Evolutionary conservation across 345 rosid genomes (phyloP).

Genomic region (Zanthoxylum bungeanum): DNA sequence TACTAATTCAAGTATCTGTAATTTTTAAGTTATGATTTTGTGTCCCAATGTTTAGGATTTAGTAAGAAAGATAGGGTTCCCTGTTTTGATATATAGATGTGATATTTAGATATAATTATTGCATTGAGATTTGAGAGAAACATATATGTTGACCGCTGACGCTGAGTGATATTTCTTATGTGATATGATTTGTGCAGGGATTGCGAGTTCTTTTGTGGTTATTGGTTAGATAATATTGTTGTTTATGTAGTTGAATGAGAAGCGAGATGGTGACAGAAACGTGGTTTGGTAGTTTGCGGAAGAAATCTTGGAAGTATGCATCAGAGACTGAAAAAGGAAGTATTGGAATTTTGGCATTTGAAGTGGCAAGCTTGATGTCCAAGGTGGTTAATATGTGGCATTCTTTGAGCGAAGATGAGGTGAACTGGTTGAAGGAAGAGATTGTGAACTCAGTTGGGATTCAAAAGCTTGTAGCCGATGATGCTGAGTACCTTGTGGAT

Average conservation of each 20-base stretch:
- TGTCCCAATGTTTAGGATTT: background rate
- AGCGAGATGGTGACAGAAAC: slow-evolving; percentile 43
- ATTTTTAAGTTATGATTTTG: background rate
- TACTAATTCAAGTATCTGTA: background rate
- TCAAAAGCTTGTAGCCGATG: slow-evolving; percentile 44
- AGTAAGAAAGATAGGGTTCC: background rate
- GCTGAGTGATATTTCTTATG: background rate
- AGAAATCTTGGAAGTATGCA: slow-evolving; percentile 34
- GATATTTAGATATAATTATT: background rate
- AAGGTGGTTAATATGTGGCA: slow-evolving; percentile 53
- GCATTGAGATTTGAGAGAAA: background rate
- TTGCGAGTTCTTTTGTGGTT: slow-evolving; percentile 5
- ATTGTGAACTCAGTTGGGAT: slow-evolving; percentile 41
- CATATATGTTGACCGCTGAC: background rate
- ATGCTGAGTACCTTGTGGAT: slow-evolving; percentile 49
- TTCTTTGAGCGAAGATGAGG: slow-evolving; percentile 42
- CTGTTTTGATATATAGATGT: background rate
- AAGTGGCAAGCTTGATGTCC: slow-evolving; percentile 55
- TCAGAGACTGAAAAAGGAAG: slow-evolving; percentile 36
- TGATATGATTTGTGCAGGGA: slow-evolving; percentile 16
- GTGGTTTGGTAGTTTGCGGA: slow-evolving; percentile 48
- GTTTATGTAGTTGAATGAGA: slow-evolving; percentile 26
- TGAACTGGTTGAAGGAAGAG: slow-evolving; percentile 41
- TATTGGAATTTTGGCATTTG: slow-evolving; percentile 59
- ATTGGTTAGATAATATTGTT: slow-evolving; percentile 11